phyloP scores from a whole-genome alignment of 129 eudicot species.

The Helichrysum umbraculigerum region DNA sequence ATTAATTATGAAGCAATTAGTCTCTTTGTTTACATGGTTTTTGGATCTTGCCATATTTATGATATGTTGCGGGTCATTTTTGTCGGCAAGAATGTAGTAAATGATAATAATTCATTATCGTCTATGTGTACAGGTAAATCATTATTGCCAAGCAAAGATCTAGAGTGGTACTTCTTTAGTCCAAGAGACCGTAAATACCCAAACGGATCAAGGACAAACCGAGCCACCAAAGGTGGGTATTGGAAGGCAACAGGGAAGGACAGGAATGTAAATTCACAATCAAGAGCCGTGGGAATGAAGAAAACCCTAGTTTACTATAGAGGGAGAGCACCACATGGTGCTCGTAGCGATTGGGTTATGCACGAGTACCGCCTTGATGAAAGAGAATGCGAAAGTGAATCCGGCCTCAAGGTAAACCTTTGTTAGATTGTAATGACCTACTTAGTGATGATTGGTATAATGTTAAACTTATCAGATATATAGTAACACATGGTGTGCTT shows the following conservation, averaged over 20 bases:
- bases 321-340: constrained; percentile 99
- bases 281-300: constrained; percentile 87
- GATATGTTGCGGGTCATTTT: neutral
- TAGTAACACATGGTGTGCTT: constrained; percentile 12
- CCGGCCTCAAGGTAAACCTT: constrained; percentile 74
- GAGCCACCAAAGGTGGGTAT: constrained; percentile 93
- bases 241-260: constrained; percentile 99
- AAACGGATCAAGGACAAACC: constrained; percentile 89
- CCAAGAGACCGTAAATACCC: constrained; percentile 97
- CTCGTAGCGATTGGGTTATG: constrained; percentile 96
- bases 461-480: too few relatives aligned
- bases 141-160: constrained; percentile 90
- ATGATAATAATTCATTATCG: neutral
- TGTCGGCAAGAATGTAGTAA: neutral
- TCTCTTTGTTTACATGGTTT: constrained; percentile 9
- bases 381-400: constrained; percentile 68
- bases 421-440: neutral
- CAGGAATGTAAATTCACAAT: constrained; percentile 76
- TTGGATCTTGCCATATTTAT: neutral
- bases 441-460: neutral
- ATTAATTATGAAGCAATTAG: neutral
- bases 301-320: constrained; percentile 94
- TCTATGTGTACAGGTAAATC: constrained; percentile 56
- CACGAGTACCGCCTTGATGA: constrained; percentile 95
- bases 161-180: constrained; percentile 96